Conservation (phyloP, 2,329 filamentous ascomycete genomes). For the Blastomyces gilchristii region DNA sequence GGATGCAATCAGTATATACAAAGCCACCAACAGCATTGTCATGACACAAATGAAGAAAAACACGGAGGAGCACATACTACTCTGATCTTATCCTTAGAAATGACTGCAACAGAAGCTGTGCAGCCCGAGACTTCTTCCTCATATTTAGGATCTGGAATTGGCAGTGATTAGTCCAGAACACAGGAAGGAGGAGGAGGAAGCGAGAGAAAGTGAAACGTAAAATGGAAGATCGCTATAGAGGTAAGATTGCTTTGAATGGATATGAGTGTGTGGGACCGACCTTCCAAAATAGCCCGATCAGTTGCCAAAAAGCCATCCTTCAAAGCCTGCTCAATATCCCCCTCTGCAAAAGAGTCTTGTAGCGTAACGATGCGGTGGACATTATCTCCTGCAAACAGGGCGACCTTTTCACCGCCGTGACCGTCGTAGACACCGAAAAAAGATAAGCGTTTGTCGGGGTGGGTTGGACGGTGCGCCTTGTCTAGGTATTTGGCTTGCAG, state of each 20-base stretch:
- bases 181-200: neutral
- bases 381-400: constrained; percentile 81
- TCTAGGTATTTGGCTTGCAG: constrained; percentile 53
- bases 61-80: constrained; percentile 57
- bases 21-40: no score
- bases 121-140: constrained; percentile 97
- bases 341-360: constrained; percentile 84
- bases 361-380: constrained; percentile 91
- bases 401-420: constrained; percentile 94
- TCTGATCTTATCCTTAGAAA: constrained; percentile 86
- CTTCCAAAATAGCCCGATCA: constrained; percentile 88
- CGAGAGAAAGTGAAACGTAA: no score
- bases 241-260: neutral
- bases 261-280: constrained; percentile 43
- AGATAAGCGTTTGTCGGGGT: constrained; percentile 63
- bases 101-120: constrained; percentile 82
- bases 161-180: constrained; percentile 8
- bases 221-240: neutral
- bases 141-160: constrained; percentile 71
- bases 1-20: constrained; percentile 19
- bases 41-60: constrained; percentile 7
- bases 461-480: constrained; percentile 46
- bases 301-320: constrained; percentile 97
- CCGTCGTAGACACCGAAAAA: constrained; percentile 99
- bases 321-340: constrained; percentile 86